phyloP scores from a whole-genome alignment of 2,329 filamentous ascomycete genomes.

The Paecilomyces formosus region DNA sequence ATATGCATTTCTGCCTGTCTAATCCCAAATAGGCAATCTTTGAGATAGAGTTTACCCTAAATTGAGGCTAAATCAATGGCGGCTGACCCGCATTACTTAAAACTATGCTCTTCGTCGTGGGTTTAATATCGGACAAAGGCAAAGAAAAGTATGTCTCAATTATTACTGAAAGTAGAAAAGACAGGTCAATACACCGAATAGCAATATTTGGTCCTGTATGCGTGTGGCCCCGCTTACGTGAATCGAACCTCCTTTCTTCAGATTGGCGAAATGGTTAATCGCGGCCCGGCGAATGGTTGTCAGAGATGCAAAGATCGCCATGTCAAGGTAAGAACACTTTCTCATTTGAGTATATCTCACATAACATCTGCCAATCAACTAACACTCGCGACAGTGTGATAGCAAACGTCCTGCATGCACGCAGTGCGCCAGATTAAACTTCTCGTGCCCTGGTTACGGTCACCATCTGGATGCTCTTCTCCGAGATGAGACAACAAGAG shows the following conservation, averaged over 20 bases:
- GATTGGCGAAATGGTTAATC: conserved; percentile 1
- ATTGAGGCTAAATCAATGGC: too few relatives aligned
- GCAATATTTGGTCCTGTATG: too few relatives aligned
- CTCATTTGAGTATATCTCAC: neutral
- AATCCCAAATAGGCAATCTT: neutral
- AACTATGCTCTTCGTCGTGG: too few relatives aligned
- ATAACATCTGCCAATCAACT: neutral
- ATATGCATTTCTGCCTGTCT: neutral
- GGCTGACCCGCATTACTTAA: too few relatives aligned
- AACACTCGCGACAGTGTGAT: conserved; percentile 2
- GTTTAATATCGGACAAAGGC: neutral
- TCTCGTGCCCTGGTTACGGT: conserved; percentile 3
- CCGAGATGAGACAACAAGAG: conserved; percentile 3
- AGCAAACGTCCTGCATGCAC: conserved; percentile 3
- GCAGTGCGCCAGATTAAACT: conserved; percentile 3
- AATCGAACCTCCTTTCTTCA: too few relatives aligned
- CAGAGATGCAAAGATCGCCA: conserved; percentile 7
- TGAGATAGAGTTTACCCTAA: neutral
- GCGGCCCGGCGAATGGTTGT: conserved; percentile 4
- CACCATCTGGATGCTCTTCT: conserved; percentile 4
- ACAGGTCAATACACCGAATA: too few relatives aligned
- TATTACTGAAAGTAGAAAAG: neutral
- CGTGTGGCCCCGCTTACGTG: too few relatives aligned
- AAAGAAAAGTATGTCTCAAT: neutral
- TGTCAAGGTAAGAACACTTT: conserved; percentile 2